Evolutionary conservation across 2,329 filamentous ascomycete genomes (phyloP).

Genomic region (Microsporum canis): DNA sequence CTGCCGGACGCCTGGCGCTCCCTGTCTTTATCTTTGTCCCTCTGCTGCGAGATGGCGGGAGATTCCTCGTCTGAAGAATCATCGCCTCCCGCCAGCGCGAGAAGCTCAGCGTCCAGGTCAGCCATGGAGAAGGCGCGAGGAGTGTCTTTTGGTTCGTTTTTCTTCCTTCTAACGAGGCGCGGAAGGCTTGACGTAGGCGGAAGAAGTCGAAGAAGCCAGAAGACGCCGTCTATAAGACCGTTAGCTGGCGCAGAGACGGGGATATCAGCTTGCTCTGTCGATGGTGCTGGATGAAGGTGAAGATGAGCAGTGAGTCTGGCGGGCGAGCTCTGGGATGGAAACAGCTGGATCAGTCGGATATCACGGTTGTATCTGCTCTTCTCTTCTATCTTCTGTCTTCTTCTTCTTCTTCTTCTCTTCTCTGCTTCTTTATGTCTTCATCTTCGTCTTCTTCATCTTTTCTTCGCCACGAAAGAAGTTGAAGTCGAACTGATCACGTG

Average conservation of each 20-base stretch:
- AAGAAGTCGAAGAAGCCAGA: not conserved
- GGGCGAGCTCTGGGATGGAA: too few species aligned
- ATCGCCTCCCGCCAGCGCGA: constrained; percentile 75
- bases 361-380: not conserved
- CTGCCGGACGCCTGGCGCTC: constrained; percentile 34
- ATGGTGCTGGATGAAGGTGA: not conserved
- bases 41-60: constrained; percentile 44
- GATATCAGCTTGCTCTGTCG: not conserved
- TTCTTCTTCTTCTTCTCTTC: not conserved
- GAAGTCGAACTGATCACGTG: not conserved
- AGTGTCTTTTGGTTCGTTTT: not conserved
- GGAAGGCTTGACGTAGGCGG: not conserved
- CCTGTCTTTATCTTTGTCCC: constrained; percentile 18
- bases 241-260: not conserved
- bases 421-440: not conserved
- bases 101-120: constrained; percentile 83
- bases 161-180: not conserved
- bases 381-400: not conserved
- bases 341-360: not conserved
- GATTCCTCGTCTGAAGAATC: constrained; percentile 42
- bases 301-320: too few species aligned
- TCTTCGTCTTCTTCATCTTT: not conserved
- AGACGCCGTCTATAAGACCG: not conserved
- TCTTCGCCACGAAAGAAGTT: constrained; percentile 11
- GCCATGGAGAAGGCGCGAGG: constrained; percentile 48